Evolutionary conservation across 176 grass and related monocot species (phyloP).

Genomic region (Ampelocalamus luodianensis): DNA sequence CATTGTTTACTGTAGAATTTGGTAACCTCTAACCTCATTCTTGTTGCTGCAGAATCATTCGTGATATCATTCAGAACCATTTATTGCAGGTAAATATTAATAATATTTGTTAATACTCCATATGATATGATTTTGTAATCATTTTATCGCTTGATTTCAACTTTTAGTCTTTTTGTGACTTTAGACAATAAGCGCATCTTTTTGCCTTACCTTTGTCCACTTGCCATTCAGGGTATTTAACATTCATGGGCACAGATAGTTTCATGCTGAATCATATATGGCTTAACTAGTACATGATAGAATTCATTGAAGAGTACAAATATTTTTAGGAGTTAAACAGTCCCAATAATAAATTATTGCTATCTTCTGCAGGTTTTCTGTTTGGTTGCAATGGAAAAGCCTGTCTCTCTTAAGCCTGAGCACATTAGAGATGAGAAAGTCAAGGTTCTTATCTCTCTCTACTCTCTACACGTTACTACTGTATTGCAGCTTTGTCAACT

Average conservation of each 20-base stretch:
- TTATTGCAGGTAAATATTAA: slow-evolving; percentile 82
- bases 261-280: slow-evolving; percentile 23
- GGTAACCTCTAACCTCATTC: slow-evolving; percentile 42
- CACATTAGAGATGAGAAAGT: slow-evolving; percentile 99
- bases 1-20: slow-evolving; percentile 21
- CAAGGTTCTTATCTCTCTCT: slow-evolving; percentile 70
- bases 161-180: slow-evolving; percentile 16
- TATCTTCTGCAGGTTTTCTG: slow-evolving; percentile 77
- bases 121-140: slow-evolving; percentile 16
- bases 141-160: slow-evolving; percentile 6
- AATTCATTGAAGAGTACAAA: slow-evolving; percentile 30
- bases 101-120: slow-evolving; percentile 1
- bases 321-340: slow-evolving; percentile 7
- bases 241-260: background rate
- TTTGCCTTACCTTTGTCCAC: background rate
- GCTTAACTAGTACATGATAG: slow-evolving; percentile 18
- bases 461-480: slow-evolving; percentile 26
- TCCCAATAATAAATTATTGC: slow-evolving; percentile 25
- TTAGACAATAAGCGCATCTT: background rate
- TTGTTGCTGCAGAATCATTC: slow-evolving; percentile 90
- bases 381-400: slow-evolving; percentile 99
- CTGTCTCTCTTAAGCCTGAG: slow-evolving; percentile 96
- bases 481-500: slow-evolving; percentile 19
- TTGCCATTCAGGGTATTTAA: slow-evolving; percentile 22
- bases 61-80: slow-evolving; percentile 99